Conservation (phyloP, 208 protist genomes). For the Leishmania guyanensis region DNA sequence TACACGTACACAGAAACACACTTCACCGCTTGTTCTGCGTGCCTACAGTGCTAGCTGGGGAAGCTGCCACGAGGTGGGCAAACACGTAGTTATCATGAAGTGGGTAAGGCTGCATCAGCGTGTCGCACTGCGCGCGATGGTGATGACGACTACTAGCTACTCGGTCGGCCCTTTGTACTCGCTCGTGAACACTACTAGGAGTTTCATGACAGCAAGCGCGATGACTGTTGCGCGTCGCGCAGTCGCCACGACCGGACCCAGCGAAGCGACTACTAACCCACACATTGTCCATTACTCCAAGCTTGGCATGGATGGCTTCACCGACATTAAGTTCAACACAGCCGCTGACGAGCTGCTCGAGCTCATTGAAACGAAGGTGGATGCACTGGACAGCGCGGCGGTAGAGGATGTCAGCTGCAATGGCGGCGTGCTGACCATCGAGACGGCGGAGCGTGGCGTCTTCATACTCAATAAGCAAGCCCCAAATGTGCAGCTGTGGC, state of each 20-base stretch:
- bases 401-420: conserved; percentile 71
- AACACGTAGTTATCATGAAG: not conserved
- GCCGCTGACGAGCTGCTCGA: conserved; percentile 75
- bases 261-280: not conserved
- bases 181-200: not conserved
- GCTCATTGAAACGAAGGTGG: conserved; percentile 56
- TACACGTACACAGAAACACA: conserved; percentile 2
- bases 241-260: not conserved
- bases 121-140: not conserved
- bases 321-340: conserved; percentile 72
- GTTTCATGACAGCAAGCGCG: not conserved
- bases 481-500: conserved; percentile 92
- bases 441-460: conserved; percentile 56
- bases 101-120: not conserved
- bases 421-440: conserved; percentile 81
- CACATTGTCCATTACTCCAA: conserved; percentile 49
- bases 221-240: not conserved
- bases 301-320: conserved; percentile 88
- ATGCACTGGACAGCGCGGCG: conserved; percentile 46
- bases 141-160: not conserved
- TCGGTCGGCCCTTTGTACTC: not conserved
- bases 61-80: not conserved
- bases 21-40: not conserved
- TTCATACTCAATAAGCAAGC: conserved; percentile 95
- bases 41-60: not conserved